Conservation (phyloP, 345 rosid genomes). For the Chamaenerion angustifolium region DNA sequence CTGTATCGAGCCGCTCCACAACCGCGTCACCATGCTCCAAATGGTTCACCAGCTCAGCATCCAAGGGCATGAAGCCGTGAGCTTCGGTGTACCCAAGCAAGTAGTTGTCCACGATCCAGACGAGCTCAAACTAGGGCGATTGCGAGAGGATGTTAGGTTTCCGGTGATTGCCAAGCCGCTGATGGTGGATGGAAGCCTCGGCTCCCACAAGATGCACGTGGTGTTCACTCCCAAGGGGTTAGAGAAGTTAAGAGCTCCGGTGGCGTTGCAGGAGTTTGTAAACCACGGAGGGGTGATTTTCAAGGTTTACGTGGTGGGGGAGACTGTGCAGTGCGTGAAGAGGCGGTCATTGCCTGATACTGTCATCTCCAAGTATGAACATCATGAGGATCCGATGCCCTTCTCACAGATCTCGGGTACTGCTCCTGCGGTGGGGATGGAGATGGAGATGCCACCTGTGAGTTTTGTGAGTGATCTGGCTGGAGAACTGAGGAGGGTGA, state of each 20-base stretch:
- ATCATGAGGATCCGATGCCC: constrained; percentile 16
- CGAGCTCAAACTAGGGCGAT: constrained; percentile 17
- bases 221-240: constrained; percentile 40
- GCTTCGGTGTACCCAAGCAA: constrained; percentile 48
- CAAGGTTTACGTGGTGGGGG: constrained; percentile 50
- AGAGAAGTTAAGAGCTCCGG: constrained; percentile 34
- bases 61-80: constrained; percentile 11
- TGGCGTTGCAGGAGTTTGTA: constrained; percentile 49
- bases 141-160: constrained; percentile 31
- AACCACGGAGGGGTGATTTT: constrained; percentile 62
- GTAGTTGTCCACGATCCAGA: constrained; percentile 38
- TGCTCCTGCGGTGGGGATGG: constrained; percentile 15
- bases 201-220: constrained; percentile 46
- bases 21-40: constrained; percentile 45
- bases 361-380: constrained; percentile 21
- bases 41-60: constrained; percentile 31
- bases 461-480: constrained; percentile 29
- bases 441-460: constrained; percentile 32
- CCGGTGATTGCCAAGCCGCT: constrained; percentile 56
- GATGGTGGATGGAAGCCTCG: constrained; percentile 39
- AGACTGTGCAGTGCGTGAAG: constrained; percentile 38
- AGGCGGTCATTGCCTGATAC: constrained; percentile 45
- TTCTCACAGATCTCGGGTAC: constrained; percentile 46
- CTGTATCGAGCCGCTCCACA: constrained; percentile 34
- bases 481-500: constrained; percentile 30